Evolutionary conservation across 2,329 filamentous ascomycete genomes (phyloP), one percentile per base, ranked within the genome.

Genomic region (Colletotrichum melonis): DNA sequence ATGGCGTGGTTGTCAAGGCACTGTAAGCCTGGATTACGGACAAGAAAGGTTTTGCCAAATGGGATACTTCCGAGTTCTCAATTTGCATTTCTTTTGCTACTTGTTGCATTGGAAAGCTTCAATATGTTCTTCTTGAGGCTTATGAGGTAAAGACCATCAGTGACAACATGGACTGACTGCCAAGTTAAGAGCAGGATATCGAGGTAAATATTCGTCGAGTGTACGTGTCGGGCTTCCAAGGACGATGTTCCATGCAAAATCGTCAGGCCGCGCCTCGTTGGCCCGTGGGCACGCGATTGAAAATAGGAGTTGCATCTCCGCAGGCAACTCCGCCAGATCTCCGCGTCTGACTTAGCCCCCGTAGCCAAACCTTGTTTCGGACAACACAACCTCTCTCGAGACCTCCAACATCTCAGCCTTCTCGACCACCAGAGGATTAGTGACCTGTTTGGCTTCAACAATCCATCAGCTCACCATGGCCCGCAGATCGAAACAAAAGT

Each of bases 401-500:
- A 12, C 32, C 32, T 35, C 8, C 32, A 35, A 35, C 4, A 35
- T 35, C 32, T 35, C 32, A 12, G 32, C 4, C 11, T 35, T 12
- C 12, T 19, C 7, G 12, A 30, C 1, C 16, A 28, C 4, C 14
- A 9, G 8, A 14, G 32, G 30, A 28, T 1, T 19, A 32, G 54
- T 28, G 9, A 16, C 7, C 54, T 14, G 19, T 56, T 19, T 22
- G 5, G 22, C 22, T 19, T 26, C 35, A 26, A 46, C 4, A 32
- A n/a, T 5, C 56, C n/a, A 12, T 19, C 30, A 59, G 35, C 24
- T 22, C 22, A 60, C 7, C 52, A 69, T 69, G 60, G 54, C 52
- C n/a, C 59, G 67, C 35, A 35, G 38, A 24, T 74, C 72, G 3
- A 73, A 73, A 56, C 73, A 71, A 30, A 70, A 42, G 3, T 55